Base-by-base conservation (phyloP, 306 rosid genomes). In the Gastrolobium bilobum region DNA sequence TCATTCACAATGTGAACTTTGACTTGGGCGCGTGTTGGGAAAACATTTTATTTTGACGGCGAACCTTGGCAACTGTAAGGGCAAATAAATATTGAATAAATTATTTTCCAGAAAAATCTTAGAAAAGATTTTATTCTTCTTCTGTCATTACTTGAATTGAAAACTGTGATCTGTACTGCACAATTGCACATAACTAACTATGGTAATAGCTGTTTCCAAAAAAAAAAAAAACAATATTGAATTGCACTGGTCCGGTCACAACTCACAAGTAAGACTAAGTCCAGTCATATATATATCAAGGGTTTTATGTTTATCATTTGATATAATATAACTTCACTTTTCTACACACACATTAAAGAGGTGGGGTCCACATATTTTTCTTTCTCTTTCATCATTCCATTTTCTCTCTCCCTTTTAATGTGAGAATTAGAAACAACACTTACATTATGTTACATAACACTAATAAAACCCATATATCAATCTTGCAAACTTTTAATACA, bases 151-250 rank as follows among this genome's bases (percentile, higher is more conserved):
- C 72, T 31, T 26, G 51, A 71, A 33, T 60, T 48, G 83, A 79
- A 59, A 74, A 74, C 68, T 42, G 51, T 57, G 43, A 39, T 72
- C 29, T 42, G 60, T 11, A 5, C 71, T 35, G 15, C 52, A 77
- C n/a, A n/a, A n/a, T n/a, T n/a, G n/a, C n/a, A n/a, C 43, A 79
- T 62, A 80, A 68, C 76, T 53, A 73, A 65, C 67, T 64, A n/a
- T 20, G 35, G 58, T 50, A 70, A 48, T 71, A 34, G 26, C 26
- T 20, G 26, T 20, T 20, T 20, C 26, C 26, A 20, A 20, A 20
- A 20, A 20, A 20, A 20, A 20, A 20, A 20, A 20, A 20, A 20
- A 20, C n/a, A n/a, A n/a, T n/a, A 20, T 20, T 20, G 26, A 20
- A 20, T 20, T 0, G 29, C 63, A 64, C 29, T 29, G 39, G 52